Conservation (phyloP, 169 alveolate genomes). For the Plasmodium vivax region DNA sequence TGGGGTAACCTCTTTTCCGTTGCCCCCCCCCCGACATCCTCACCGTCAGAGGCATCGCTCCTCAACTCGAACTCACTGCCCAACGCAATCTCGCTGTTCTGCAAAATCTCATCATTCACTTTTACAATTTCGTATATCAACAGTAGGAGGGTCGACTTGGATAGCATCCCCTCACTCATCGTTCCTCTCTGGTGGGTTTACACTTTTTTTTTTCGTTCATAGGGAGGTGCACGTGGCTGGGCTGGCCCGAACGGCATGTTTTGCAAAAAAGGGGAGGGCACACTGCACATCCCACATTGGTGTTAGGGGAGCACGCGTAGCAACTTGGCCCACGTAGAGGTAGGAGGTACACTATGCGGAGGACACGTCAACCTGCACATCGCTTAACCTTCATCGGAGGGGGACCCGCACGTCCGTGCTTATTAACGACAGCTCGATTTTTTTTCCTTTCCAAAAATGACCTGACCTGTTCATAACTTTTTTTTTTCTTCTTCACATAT, state of each 20-base stretch:
- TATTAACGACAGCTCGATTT: neutral
- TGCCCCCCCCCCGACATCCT: neutral
- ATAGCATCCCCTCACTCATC: constrained; percentile 44
- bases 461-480: neutral
- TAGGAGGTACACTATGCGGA: neutral
- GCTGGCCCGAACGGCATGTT: neutral
- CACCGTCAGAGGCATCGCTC: neutral
- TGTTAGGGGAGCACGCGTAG: neutral
- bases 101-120: constrained; percentile 14
- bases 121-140: constrained; percentile 56
- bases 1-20: constrained; percentile 10
- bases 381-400: neutral
- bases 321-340: neutral
- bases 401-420: neutral
- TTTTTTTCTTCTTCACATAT: neutral
- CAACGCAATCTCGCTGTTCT: neutral
- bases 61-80: constrained; percentile 14
- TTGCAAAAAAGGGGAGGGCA: neutral
- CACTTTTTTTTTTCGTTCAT: neutral
- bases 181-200: neutral
- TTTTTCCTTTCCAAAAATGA: neutral
- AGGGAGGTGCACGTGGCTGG: neutral
- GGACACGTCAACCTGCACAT: neutral
- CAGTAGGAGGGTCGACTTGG: constrained; percentile 39
- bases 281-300: neutral